Evolutionary conservation across 768 basidiomycete genomes (phyloP), one percentile per base, ranked within the genome.

Genomic region (Sistotremastrum niveocremeum): DNA sequence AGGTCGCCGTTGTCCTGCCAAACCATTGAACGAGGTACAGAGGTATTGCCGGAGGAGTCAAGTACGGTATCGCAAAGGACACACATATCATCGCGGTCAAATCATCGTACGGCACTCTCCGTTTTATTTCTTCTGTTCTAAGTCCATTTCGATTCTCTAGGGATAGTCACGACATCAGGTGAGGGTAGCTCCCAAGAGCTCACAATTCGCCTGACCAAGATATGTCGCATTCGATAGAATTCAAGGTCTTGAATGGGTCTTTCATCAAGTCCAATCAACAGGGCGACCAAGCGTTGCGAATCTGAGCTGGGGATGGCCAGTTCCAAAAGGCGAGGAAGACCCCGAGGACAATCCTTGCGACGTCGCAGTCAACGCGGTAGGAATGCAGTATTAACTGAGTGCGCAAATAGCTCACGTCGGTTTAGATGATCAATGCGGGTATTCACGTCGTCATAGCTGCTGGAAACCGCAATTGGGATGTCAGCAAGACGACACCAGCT

Each of bases 1-100:
- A 5, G n/a, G n/a, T n/a, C n/a, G n/a, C n/a, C n/a, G n/a, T n/a
- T n/a, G n/a, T n/a, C n/a, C n/a, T n/a, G n/a, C n/a, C n/a, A n/a
- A n/a, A n/a, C n/a, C n/a, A n/a, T 9, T 1, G 7, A 12, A 30
- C 34, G 4, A 4, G 36, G 10, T 52, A 43, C 50, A 61, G 65
- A 31, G 67, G 64, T 12, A 65, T 61, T 41, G 60, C 56, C 5
- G 66, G 56, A 20, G 67, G 68, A 7, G 56, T 48, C 6, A 53
- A 51, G 30, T 68, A 51, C 44, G 66, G 66, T 41, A 57, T 66
- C 12, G 65, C 66, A 20, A 60, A 65, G 52, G 46, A 41, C 10
- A 66, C 62, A 2, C 57, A 48, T 37, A 44, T 70, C 44, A 60
- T 68, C 46, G 65, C 68, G 3, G 66, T 71, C 45, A 71, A 70